Conservation (phyloP, 2,329 filamentous ascomycete species). For the Fonsecaea erecta region DNA sequence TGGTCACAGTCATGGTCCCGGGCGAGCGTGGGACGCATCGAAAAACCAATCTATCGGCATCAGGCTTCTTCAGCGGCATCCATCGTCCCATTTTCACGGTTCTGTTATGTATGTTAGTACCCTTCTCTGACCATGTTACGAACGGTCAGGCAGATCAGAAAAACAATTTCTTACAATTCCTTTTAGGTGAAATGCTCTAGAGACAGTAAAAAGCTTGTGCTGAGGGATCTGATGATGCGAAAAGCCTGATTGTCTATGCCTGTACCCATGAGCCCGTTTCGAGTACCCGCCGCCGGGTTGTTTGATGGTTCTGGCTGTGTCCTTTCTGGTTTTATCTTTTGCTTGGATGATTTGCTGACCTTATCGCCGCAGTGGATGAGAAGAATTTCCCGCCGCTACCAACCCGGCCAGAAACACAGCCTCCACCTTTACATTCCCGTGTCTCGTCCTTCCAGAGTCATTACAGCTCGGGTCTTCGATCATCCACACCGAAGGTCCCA, state of each 20-base stretch:
- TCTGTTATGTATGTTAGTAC: constrained; percentile 56
- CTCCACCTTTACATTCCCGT: constrained; percentile 44
- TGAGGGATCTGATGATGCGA: constrained; percentile 31
- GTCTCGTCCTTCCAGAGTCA: constrained; percentile 42
- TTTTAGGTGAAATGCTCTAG: constrained; percentile 29
- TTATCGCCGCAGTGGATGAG: constrained; percentile 47
- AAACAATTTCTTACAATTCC: constrained; percentile 35
- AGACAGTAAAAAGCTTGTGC: constrained; percentile 31
- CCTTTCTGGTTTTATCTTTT: constrained; percentile 24
- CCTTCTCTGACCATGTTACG: constrained; percentile 38
- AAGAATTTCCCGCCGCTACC: constrained; percentile 55
- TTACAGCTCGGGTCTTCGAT: constrained; percentile 34
- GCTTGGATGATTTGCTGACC: constrained; percentile 33
- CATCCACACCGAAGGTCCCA: constrained; percentile 36
- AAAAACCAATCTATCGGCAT: constrained; percentile 43
- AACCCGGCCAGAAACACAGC: constrained; percentile 41
- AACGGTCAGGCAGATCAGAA: constrained; percentile 35
- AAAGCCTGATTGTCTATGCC: constrained; percentile 32
- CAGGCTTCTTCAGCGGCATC: constrained; percentile 43
- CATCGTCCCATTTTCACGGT: constrained; percentile 42
- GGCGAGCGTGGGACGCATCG: constrained; percentile 34
- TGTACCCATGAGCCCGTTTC: constrained; percentile 19
- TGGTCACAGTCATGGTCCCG: constrained; percentile 29
- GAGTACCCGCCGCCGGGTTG: constrained; percentile 33
- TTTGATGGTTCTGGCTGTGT: constrained; percentile 27